These are phyloP conservation scores for Geotrichum phurueaensis DNA, from an alignment of 1,139 yeast genomes.

Conservation along the genomic window DNA sequence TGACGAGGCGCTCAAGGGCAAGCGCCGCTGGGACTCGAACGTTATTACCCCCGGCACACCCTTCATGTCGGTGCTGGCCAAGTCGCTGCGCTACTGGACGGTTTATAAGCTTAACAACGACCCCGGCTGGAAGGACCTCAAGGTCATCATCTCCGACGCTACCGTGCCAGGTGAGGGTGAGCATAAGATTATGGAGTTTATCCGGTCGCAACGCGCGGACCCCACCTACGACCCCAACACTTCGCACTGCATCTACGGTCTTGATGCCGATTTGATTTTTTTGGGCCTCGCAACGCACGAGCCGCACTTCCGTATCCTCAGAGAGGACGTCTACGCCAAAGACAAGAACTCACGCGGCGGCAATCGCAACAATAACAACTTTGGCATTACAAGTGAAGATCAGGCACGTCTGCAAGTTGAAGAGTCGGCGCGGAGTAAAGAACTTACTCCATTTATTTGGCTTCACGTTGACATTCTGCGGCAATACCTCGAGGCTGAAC, in stretches of 20 bases:
- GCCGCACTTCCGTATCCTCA: conserved; percentile 86
- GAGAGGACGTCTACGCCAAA: conserved; percentile 93
- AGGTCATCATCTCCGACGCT: conserved; percentile 86
- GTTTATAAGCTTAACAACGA: conserved; percentile 87
- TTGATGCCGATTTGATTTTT: conserved; percentile 96
- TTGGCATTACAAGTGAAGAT: conserved; percentile 25
- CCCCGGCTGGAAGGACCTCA: conserved; percentile 81
- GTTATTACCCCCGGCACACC: conserved; percentile 98
- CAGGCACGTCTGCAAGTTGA: conserved; percentile 47
- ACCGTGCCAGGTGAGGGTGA: conserved; percentile 99
- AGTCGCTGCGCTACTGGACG: conserved; percentile 79
- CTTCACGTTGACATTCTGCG: conserved; percentile 80
- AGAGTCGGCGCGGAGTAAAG: conserved; percentile 48
- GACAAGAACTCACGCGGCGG: conserved; percentile 37
- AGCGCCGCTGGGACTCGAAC: conserved; percentile 78
- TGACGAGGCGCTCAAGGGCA: conserved; percentile 39
- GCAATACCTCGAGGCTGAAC: conserved; percentile 81
- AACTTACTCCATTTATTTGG: conserved; percentile 88
- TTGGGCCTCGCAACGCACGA: conserved; percentile 96
- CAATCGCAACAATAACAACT: conserved; percentile 13
- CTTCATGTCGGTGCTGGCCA: conserved; percentile 87
- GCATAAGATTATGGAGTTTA: conserved; percentile 94
- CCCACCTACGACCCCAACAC: conserved; percentile 75
- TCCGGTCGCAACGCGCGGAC: conserved; percentile 73
- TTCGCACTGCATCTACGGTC: conserved; percentile 92